Percentiles rank a stretch among this genome's conserved stretches.
Conservation (phyloP, 2,329 filamentous ascomycete genomes). For the Venturia nashicola region DNA sequence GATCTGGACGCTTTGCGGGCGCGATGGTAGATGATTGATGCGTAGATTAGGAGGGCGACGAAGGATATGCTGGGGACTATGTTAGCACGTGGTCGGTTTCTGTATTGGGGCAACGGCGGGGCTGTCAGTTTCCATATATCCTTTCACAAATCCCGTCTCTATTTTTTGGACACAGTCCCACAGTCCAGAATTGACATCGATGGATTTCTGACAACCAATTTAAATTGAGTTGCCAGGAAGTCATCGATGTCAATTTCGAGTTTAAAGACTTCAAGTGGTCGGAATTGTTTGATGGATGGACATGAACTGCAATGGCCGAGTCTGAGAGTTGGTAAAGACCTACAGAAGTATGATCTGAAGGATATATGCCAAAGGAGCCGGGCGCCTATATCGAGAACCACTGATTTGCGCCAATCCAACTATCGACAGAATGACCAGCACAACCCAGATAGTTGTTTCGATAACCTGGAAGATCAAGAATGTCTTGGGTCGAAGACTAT, state of each 20-base stretch:
- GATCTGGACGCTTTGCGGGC: conserved; percentile 22
- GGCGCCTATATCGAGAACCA: neutral
- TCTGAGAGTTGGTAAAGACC: conserved; percentile 12
- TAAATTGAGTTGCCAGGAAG: too few species aligned
- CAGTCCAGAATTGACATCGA: too few species aligned
- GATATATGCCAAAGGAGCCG: conserved; percentile 12
- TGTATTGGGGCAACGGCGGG: neutral
- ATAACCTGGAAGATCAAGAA: conserved; percentile 32
- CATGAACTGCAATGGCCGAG: too few species aligned
- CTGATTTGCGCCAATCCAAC: conserved; percentile 11
- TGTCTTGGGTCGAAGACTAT: conserved; percentile 19
- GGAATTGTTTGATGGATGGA: too few species aligned
- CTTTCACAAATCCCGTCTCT: too few species aligned
- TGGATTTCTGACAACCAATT: too few species aligned
- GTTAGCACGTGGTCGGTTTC: neutral
- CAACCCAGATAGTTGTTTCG: conserved; percentile 24
- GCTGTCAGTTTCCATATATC: too few species aligned
- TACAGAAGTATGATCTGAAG: conserved; percentile 23
- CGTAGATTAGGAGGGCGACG: conserved; percentile 28
- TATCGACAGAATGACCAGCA: conserved; percentile 21
- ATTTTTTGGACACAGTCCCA: too few species aligned
- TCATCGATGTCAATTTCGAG: too few species aligned
- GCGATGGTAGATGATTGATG: conserved; percentile 23
- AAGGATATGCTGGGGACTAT: conserved; percentile 13
- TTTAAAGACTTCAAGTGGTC: too few species aligned